Base-by-base conservation (phyloP, 768 basidiomycete species). In the Suillus ampliporus region DNA sequence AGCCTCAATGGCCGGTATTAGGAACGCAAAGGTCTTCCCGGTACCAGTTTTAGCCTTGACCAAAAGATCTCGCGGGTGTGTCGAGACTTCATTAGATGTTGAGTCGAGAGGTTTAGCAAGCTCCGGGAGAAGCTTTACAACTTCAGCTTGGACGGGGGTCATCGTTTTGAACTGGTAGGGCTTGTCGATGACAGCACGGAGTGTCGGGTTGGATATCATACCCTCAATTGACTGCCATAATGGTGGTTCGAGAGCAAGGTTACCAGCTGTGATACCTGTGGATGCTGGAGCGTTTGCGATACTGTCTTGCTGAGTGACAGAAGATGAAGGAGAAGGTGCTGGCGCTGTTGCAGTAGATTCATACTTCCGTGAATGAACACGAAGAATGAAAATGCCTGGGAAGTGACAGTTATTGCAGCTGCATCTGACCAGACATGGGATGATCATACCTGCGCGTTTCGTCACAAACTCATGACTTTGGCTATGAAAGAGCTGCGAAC, bases 1-100 rank as follows among this genome's bases (percentile, higher is more conserved):
- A 3, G 89, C 82, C 70, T 96, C 92, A 64, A 95, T 83, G 7
- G 92, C 92, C 10, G 94, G 94, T 21, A 97, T 82, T 60, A 97
- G 85, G 80, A 95, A 97, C 0, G 87, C 93, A 38, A 95, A 77
- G 0, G 94, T 96, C 77, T 96, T 97, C 37, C 93, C 94, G 0
- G 94, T 94, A 34, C 94, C 93, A 0, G 94, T 94, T 73, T 89
- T 91, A 5, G 94, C 91, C 72, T 92, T 89, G 61, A 96, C 93
- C 50, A 97, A 81, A 26, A 96, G 74, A 73, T 98, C 95, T 6
- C 89, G 85, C 11, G 73, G 62, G 9, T 64, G 44, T 10, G 62
- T 62, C 13, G 66, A 43, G 17, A 35, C n/a, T 53, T 59, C 58
- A 7, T 26, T 17, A n/a, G 57, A 58, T 26, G 41, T 69, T 58